Percentiles rank a stretch among this genome's conserved stretches.
Conservation (phyloP, 129 eudicot species). For the Tanacetum coccineum region DNA sequence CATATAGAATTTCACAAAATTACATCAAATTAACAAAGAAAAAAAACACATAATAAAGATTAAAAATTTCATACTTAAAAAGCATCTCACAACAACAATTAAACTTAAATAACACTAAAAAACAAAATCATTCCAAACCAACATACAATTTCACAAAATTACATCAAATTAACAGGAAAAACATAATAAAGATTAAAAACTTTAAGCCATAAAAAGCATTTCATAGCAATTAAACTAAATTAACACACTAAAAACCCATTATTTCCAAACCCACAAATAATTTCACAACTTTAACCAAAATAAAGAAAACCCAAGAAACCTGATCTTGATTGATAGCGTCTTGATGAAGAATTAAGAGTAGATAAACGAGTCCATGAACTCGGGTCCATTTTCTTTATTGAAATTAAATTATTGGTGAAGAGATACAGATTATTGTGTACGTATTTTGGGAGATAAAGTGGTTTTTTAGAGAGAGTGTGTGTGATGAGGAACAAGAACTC, state of each 20-base stretch:
- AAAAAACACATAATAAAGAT: too few species aligned
- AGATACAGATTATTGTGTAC: slow-evolving; percentile 16
- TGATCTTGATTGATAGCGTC: slow-evolving; percentile 66
- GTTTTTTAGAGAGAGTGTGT: slow-evolving; percentile 31
- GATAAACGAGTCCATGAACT: slow-evolving; percentile 65
- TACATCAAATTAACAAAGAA: too few species aligned
- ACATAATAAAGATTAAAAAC: not conserved
- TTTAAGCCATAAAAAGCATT: too few species aligned
- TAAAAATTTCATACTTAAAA: too few species aligned
- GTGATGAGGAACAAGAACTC: slow-evolving; percentile 35
- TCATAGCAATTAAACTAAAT: not conserved
- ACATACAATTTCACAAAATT: too few species aligned
- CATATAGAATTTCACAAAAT: too few species aligned
- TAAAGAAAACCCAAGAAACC: slow-evolving; percentile 33
- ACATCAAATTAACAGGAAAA: too few species aligned
- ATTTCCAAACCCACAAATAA: too few species aligned
- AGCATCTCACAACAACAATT: too few species aligned
- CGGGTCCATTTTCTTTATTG: slow-evolving; percentile 43
- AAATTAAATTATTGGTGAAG: slow-evolving; percentile 9
- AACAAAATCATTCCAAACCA: too few species aligned
- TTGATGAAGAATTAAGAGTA: slow-evolving; percentile 39
- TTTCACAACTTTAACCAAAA: not conserved
- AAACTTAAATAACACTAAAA: too few species aligned
- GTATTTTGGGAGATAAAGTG: slow-evolving; percentile 26
- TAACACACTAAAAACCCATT: not conserved